phyloP scores from a whole-genome alignment of 2,329 filamentous ascomycete genomes.

The Aspergillus intermedius region DNA sequence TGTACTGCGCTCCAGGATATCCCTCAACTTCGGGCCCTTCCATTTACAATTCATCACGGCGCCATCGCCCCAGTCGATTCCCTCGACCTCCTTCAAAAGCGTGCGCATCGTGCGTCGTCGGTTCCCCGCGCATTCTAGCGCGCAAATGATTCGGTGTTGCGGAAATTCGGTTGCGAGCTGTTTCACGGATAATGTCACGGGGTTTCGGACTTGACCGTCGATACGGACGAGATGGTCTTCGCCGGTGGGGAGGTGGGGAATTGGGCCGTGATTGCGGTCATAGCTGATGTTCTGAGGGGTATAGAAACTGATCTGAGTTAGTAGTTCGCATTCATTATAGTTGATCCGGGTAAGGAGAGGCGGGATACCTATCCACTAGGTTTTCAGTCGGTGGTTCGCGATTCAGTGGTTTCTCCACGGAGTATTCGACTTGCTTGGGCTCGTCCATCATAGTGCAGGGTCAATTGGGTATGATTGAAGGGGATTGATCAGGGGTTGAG shows the following conservation, averaged over 20 bases:
- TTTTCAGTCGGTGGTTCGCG: conserved; percentile 24
- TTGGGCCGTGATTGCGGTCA: conserved; percentile 53
- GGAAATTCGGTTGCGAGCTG: conserved; percentile 44
- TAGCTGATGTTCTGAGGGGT: conserved; percentile 47
- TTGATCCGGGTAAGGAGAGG: background rate
- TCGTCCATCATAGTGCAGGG: background rate
- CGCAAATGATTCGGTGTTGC: conserved; percentile 52
- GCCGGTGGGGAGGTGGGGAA: conserved; percentile 41
- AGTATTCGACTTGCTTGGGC: conserved; percentile 11
- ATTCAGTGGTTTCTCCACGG: conserved; percentile 26
- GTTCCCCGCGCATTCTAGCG: conserved; percentile 56
- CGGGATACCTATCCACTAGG: conserved; percentile 21
- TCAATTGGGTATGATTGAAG: too few species aligned
- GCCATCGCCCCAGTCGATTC: conserved; percentile 55
- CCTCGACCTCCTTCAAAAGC: conserved; percentile 51
- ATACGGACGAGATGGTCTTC: conserved; percentile 39
- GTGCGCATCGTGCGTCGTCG: conserved; percentile 57
- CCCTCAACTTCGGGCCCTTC: conserved; percentile 48
- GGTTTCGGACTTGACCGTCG: conserved; percentile 44
- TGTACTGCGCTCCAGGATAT: conserved; percentile 41
- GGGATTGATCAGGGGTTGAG: too few species aligned
- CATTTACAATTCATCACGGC: conserved; percentile 57
- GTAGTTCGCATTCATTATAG: background rate
- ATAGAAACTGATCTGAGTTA: conserved; percentile 40
- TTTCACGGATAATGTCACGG: conserved; percentile 41